A percentile compares a stretch with the other conserved stretches of the same genome.
Conservation (phyloP, 305 asterid species). For the Plantago coronopus region DNA sequence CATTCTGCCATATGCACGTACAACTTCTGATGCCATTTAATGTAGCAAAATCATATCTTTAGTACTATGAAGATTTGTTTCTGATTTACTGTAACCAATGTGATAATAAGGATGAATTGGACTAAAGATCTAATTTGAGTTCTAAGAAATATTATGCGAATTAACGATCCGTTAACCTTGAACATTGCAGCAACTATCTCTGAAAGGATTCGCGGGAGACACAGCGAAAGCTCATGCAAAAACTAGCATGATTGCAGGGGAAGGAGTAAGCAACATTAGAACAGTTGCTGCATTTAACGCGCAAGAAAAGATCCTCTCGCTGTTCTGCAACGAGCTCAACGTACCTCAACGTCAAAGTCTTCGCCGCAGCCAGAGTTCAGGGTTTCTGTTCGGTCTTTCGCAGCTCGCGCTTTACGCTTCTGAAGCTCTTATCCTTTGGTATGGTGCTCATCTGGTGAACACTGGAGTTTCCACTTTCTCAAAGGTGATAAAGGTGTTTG, state of each 20-base stretch:
- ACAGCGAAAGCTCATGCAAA: conserved; percentile 96
- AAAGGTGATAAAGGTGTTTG: conserved; percentile 87
- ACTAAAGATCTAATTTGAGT: no score
- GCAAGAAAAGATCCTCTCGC: conserved; percentile 67
- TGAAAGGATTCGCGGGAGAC: conserved; percentile 96
- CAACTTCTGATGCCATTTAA: no score
- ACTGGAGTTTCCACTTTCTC: conserved; percentile 81
- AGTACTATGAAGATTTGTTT: no score
- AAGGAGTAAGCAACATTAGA: conserved; percentile 96
- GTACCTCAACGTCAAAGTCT: conserved; percentile 71
- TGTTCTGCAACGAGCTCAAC: conserved; percentile 65
- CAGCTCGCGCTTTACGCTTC: conserved; percentile 94
- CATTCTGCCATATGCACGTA: no score
- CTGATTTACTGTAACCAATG: no score
- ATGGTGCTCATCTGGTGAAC: conserved; percentile 80
- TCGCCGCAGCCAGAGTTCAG: conserved; percentile 71
- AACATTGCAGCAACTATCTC: conserved; percentile 73
- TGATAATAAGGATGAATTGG: no score
- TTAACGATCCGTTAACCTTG: conserved; percentile 21
- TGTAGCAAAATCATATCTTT: no score
- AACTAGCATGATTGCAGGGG: conserved; percentile 97
- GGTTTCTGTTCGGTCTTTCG: conserved; percentile 78
- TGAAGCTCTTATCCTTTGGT: conserved; percentile 91
- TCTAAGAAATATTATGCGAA: no score
- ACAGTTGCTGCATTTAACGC: conserved; percentile 95